Evolutionary conservation across 495 filamentous ascomycete species (phyloP).

Genomic region (Bacidia rubella): DNA sequence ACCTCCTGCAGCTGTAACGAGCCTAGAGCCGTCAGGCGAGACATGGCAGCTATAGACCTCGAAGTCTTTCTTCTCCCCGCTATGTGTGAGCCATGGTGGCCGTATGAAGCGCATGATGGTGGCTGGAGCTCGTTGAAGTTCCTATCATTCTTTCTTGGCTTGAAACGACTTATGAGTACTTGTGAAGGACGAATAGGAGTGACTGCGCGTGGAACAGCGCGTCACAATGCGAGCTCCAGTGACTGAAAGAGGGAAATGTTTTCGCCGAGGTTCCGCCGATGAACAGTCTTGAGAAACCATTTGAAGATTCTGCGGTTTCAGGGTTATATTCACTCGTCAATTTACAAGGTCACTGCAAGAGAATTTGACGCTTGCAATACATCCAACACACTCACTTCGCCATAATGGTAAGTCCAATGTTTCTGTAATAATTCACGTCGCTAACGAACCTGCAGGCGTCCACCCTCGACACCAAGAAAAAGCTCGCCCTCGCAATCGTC

Average conservation of each 20-base stretch:
- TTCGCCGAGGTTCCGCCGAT: neutral
- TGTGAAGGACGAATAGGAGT: neutral
- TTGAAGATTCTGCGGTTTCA: no score
- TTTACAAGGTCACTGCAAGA: no score
- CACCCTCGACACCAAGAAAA: slow-evolving; percentile 71
- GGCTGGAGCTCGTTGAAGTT: neutral
- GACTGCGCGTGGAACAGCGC: neutral
- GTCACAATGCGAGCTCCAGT: neutral
- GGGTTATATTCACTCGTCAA: no score
- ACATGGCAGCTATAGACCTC: slow-evolving; percentile 97
- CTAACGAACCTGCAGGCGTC: slow-evolving; percentile 17
- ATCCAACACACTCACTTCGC: neutral
- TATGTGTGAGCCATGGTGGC: slow-evolving; percentile 82
- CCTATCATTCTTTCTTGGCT: neutral
- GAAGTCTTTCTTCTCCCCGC: slow-evolving; percentile 90
- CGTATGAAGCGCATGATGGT: slow-evolving; percentile 74
- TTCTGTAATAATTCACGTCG: neutral
- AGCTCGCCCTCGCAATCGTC: slow-evolving; percentile 90
- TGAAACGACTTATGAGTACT: no score
- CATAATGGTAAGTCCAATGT: neutral
- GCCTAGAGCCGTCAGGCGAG: slow-evolving; percentile 78
- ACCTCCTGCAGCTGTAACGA: slow-evolving; percentile 92
- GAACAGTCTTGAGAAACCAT: neutral
- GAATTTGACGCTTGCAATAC: no score
- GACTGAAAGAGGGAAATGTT: neutral